These are phyloP conservation scores for Catharanthus roseus DNA, from an alignment of 257 asterid species.

Conservation along the genomic window DNA sequence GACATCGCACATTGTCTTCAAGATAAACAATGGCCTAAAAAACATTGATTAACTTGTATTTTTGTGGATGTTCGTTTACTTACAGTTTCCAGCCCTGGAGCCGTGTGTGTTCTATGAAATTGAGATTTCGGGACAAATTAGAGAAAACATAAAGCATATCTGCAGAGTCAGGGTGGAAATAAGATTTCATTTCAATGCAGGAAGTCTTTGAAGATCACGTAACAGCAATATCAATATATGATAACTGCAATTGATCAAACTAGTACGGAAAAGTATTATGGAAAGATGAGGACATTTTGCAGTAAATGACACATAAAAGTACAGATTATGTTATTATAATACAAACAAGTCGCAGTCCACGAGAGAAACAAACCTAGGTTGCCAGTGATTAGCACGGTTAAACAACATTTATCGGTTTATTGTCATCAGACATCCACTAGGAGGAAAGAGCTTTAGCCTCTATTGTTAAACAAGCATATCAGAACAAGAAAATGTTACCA, in stretches of 20 bases:
- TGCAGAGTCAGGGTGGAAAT: constrained; percentile 38
- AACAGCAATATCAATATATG: neutral
- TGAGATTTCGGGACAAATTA: constrained; percentile 71
- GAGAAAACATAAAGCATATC: constrained; percentile 86
- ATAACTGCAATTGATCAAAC: neutral
- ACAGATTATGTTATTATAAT: neutral
- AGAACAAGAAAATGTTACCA: neutral
- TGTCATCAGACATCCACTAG: neutral
- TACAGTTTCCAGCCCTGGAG: constrained; percentile 97
- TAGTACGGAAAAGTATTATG: neutral
- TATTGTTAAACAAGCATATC: neutral
- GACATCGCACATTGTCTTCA: neutral
- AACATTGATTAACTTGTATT: neutral
- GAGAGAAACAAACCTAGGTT: neutral
- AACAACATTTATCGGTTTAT: neutral
- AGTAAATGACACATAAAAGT: neutral
- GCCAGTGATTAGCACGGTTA: neutral
- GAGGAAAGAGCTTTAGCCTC: neutral
- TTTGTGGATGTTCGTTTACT: constrained; percentile 22
- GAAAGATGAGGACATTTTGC: neutral
- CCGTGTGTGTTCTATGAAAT: constrained; percentile 82
- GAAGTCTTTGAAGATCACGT: neutral
- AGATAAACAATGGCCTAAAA: neutral
- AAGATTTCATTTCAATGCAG: constrained; percentile 7
- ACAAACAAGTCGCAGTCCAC: neutral